Evolutionary conservation across 2,329 filamentous ascomycete genomes (phyloP).

Genomic region (Hypocrella siamensis): DNA sequence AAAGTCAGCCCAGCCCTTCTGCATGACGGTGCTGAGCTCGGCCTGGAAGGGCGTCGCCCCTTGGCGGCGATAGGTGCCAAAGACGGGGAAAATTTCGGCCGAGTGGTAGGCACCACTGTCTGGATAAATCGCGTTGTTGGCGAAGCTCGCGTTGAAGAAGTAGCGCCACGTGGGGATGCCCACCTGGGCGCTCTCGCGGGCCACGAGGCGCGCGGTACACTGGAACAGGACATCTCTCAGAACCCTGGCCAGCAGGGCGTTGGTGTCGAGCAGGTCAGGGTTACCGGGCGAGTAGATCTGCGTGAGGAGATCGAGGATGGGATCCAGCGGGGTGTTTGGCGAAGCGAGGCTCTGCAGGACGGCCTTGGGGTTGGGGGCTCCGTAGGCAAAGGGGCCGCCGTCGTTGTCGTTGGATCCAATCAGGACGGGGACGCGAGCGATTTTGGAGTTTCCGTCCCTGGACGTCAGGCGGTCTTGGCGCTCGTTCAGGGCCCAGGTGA

Average conservation of each 20-base stretch:
- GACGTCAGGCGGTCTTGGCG: not conserved
- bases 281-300: not conserved
- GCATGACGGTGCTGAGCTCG: conserved; percentile 1
- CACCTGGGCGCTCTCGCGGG: not conserved
- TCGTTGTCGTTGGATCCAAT: conserved; percentile 2
- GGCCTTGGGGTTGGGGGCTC: not conserved
- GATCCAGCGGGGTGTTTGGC: too few species aligned
- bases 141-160: conserved; percentile 1
- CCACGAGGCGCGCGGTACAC: not conserved
- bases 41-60: not conserved
- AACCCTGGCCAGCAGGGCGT: not conserved
- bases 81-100: conserved; percentile 2
- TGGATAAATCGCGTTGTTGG: not conserved
- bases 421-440: conserved; percentile 2
- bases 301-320: not conserved
- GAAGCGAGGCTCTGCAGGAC: too few species aligned
- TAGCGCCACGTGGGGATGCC: conserved; percentile 2
- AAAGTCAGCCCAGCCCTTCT: conserved; percentile 1
- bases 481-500: not conserved
- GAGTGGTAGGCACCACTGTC: conserved; percentile 1
- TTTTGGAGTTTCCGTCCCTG: not conserved
- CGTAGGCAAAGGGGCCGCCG: conserved; percentile 1
- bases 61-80: conserved; percentile 1
- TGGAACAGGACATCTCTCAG: not conserved
- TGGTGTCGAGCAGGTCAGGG: not conserved